Evolutionary conservation across 2,329 filamentous ascomycete species (phyloP).

Genomic region (Magnaporthiopsis rhizophila): DNA sequence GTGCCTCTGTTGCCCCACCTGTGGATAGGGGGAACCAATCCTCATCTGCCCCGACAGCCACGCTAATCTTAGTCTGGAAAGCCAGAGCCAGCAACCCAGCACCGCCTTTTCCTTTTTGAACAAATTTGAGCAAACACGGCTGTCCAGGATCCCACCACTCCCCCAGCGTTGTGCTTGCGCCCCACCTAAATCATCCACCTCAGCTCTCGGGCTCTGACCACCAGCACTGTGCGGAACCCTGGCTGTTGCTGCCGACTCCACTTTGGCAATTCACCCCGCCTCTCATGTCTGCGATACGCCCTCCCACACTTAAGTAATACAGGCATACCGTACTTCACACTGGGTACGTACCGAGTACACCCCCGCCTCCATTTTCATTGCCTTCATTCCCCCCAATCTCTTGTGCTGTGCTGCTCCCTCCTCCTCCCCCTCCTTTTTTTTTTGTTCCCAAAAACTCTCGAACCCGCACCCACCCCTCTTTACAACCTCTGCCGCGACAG

Average conservation of each 20-base stretch:
- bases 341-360: conserved; percentile 14
- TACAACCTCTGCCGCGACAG: conserved; percentile 9
- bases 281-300: not conserved
- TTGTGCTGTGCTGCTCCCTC: conserved; percentile 16
- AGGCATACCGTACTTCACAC: not conserved
- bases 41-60: conserved; percentile 7
- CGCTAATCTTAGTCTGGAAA: conserved; percentile 3
- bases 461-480: conserved; percentile 18
- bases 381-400: conserved; percentile 14
- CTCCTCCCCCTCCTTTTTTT: conserved; percentile 20
- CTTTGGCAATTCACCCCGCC: not conserved
- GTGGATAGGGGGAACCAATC: conserved; percentile 1
- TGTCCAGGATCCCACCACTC: not conserved
- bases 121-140: not conserved
- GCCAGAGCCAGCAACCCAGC: not conserved
- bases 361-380: conserved; percentile 12
- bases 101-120: not conserved
- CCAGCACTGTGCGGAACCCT: conserved; percentile 1
- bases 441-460: conserved; percentile 20
- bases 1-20: not conserved
- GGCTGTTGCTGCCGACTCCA: not conserved
- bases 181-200: not conserved
- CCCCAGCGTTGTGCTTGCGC: not conserved
- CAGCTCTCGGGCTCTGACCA: not conserved
- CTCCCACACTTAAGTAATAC: not conserved